Percentiles rank a stretch among this genome's conserved stretches.
These are phyloP conservation scores for Curvularia sp. DNA, from an alignment of 2,329 filamentous ascomycete species.

Conservation along the genomic window DNA sequence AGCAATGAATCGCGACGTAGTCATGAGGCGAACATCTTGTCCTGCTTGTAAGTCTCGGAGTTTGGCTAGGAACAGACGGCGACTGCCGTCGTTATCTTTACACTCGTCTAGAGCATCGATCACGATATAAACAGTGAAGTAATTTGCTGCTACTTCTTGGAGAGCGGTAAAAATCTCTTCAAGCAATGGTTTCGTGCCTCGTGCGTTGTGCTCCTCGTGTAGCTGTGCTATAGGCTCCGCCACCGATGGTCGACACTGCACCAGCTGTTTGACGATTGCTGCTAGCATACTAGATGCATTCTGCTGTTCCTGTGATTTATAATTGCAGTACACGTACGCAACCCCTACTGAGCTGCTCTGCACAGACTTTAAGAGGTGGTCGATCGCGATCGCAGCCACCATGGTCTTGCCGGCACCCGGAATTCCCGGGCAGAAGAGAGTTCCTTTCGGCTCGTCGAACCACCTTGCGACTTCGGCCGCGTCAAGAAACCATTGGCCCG, in stretches of 20 bases:
- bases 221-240: constrained; percentile 6
- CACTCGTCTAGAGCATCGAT: constrained; percentile 50
- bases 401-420: constrained; percentile 61
- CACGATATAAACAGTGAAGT: constrained; percentile 24
- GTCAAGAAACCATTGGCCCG: constrained; percentile 58
- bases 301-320: background rate
- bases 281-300: background rate
- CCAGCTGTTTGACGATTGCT: constrained; percentile 13
- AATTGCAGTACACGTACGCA: constrained; percentile 42
- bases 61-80: constrained; percentile 6
- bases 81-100: constrained; percentile 16
- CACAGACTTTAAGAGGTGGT: constrained; percentile 48
- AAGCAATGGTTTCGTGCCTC: constrained; percentile 14
- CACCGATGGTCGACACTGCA: constrained; percentile 6
- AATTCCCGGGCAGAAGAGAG: constrained; percentile 39
- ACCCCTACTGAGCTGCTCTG: constrained; percentile 45
- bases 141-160: constrained; percentile 7
- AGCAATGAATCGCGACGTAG: constrained; percentile 28
- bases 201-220: constrained; percentile 7
- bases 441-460: constrained; percentile 27
- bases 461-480: constrained; percentile 33
- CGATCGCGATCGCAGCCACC: constrained; percentile 52
- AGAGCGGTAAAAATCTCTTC: constrained; percentile 16
- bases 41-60: constrained; percentile 8
- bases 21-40: constrained; percentile 14